Evolutionary conservation across 2,329 filamentous ascomycete genomes (phyloP).

Genomic region (Rutstroemia sp.): DNA sequence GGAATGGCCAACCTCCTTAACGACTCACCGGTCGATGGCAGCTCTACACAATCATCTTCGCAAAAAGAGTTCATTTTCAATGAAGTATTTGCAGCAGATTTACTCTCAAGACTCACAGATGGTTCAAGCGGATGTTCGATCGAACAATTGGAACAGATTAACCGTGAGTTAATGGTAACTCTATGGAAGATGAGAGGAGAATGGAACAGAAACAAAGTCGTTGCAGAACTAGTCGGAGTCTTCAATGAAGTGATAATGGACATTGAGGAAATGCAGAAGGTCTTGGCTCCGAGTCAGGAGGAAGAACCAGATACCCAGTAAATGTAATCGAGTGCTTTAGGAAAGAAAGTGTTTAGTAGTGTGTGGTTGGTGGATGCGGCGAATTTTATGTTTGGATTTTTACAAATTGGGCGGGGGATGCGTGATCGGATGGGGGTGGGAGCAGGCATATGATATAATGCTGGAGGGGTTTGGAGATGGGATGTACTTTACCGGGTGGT

Average conservation of each 20-base stretch:
- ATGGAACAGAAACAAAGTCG: conserved; percentile 75
- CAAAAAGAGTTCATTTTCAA: conserved; percentile 33
- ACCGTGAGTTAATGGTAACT: conserved; percentile 81
- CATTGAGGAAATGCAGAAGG: conserved; percentile 41
- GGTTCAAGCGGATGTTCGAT: conserved; percentile 43
- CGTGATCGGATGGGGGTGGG: not conserved
- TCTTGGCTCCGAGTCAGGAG: conserved; percentile 22
- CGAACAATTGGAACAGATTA: conserved; percentile 92
- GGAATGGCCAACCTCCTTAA: conserved; percentile 27
- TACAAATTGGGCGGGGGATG: not conserved
- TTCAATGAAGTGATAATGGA: conserved; percentile 72
- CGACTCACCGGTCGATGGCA: conserved; percentile 25
- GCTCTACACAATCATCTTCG: conserved; percentile 23
- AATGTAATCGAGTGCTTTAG: not conserved
- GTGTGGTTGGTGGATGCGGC: not conserved
- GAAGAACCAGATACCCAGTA: not conserved
- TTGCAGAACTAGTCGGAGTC: conserved; percentile 52
- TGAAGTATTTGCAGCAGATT: conserved; percentile 29
- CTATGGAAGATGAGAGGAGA: conserved; percentile 75
- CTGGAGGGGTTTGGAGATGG: not conserved
- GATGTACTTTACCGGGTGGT: not conserved
- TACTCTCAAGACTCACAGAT: conserved; percentile 20
- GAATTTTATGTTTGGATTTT: not conserved
- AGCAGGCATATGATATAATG: too few relatives aligned
- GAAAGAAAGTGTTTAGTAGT: not conserved